Evolutionary conservation across 2,329 filamentous ascomycete species (phyloP).

Genomic region (Stagonosporopsis vannaccii): DNA sequence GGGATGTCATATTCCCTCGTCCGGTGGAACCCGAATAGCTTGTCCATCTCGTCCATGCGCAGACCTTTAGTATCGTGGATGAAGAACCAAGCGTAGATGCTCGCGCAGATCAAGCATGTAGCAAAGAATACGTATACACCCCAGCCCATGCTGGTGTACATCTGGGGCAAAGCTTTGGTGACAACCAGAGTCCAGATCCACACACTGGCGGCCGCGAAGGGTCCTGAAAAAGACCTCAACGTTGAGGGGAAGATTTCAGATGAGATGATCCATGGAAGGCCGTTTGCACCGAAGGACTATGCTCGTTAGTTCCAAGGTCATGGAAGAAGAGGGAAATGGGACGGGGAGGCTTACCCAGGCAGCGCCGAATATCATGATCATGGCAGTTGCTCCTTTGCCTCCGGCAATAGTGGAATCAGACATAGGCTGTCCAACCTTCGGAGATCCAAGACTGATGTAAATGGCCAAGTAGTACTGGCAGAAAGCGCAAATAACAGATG

Average conservation of each 20-base stretch:
- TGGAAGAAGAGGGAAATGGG: neutral
- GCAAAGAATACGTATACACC: slow-evolving; percentile 60
- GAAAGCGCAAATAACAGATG: slow-evolving; percentile 43
- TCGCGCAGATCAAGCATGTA: slow-evolving; percentile 54
- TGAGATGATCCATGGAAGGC: slow-evolving; percentile 78
- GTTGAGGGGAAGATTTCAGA: slow-evolving; percentile 77
- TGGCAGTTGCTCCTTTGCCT: slow-evolving; percentile 50
- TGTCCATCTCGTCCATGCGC: slow-evolving; percentile 57
- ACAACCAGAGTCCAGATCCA: slow-evolving; percentile 78
- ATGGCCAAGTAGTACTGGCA: slow-evolving; percentile 71
- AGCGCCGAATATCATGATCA: slow-evolving; percentile 51
- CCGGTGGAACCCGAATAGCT: slow-evolving; percentile 54
- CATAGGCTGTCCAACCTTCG: slow-evolving; percentile 34
- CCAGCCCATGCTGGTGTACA: slow-evolving; percentile 60
- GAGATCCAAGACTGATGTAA: slow-evolving; percentile 60
- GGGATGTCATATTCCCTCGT: neutral
- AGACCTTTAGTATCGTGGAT: slow-evolving; percentile 55
- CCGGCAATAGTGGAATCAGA: slow-evolving; percentile 46
- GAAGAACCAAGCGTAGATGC: slow-evolving; percentile 52
- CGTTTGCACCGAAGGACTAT: slow-evolving; percentile 55
- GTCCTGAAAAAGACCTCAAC: slow-evolving; percentile 58
- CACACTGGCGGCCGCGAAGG: slow-evolving; percentile 74
- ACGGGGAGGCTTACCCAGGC: slow-evolving; percentile 9
- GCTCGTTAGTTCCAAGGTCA: neutral
- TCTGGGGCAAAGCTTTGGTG: slow-evolving; percentile 71